These are phyloP conservation scores for Stachybotrys echinatus DNA, from an alignment of 2,329 filamentous ascomycete species.

Conservation along the genomic window DNA sequence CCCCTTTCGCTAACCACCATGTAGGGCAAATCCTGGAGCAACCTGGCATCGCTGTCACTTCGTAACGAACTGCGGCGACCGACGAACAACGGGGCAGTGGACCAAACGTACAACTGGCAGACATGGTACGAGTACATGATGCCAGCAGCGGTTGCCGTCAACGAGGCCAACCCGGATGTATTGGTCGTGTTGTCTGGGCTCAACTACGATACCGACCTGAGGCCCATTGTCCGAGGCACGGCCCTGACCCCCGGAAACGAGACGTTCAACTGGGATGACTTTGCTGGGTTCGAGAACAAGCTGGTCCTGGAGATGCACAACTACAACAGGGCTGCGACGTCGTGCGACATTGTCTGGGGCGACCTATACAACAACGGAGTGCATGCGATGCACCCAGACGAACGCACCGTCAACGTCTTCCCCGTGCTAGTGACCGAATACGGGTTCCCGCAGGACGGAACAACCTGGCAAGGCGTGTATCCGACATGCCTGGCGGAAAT, in stretches of 20 bases:
- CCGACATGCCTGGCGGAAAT: conserved; percentile 45
- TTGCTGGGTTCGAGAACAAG: conserved; percentile 45
- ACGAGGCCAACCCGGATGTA: conserved; percentile 43
- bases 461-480: conserved; percentile 43
- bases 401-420: conserved; percentile 30
- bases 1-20: not conserved
- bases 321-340: conserved; percentile 46
- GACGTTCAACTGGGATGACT: conserved; percentile 39
- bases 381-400: conserved; percentile 38
- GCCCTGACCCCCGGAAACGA: conserved; percentile 40
- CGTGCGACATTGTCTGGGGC: conserved; percentile 39
- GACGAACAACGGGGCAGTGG: conserved; percentile 24
- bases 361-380: conserved; percentile 48
- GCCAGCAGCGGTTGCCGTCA: conserved; percentile 42
- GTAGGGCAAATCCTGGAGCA: conserved; percentile 41
- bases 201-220: conserved; percentile 49
- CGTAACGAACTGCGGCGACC: conserved; percentile 50
- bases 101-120: conserved; percentile 47
- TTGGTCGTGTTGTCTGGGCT: conserved; percentile 57
- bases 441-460: conserved; percentile 44
- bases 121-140: conserved; percentile 48
- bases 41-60: conserved; percentile 42
- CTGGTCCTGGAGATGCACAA: conserved; percentile 58
- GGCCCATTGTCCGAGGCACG: conserved; percentile 42
- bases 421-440: conserved; percentile 46